Conservation (phyloP, 2,329 filamentous ascomycete species). For the Samsoniella hepiali region DNA sequence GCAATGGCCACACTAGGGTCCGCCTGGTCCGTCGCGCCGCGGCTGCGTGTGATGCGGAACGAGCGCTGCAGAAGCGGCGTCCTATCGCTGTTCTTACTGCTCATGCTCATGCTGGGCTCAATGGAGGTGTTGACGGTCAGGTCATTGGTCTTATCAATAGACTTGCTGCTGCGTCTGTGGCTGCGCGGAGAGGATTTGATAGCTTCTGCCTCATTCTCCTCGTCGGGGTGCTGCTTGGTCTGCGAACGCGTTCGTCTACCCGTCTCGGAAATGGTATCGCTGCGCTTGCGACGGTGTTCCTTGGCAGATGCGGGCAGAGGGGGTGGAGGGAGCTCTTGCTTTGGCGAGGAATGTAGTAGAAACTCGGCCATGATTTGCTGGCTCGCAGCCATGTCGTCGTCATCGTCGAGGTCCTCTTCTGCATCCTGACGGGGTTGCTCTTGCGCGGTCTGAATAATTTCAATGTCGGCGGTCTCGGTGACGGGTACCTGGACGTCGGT, state of each 20-base stretch:
- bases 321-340: slow-evolving; percentile 1
- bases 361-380: slow-evolving; percentile 32
- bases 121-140: background rate
- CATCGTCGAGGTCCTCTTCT: slow-evolving; percentile 2
- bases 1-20: slow-evolving; percentile 29
- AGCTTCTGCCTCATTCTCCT: slow-evolving; percentile 32
- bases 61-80: slow-evolving; percentile 16
- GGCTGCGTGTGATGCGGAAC: slow-evolving; percentile 26
- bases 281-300: slow-evolving; percentile 13
- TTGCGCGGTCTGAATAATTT: slow-evolving; percentile 14
- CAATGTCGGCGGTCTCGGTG: slow-evolving; percentile 22
- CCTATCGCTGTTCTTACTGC: slow-evolving; percentile 8
- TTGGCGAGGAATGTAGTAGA: slow-evolving; percentile 26
- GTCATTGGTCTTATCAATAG: slow-evolving; percentile 7
- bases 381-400: slow-evolving; percentile 22
- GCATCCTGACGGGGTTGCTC: background rate
- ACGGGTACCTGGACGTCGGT: slow-evolving; percentile 22
- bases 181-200: background rate
- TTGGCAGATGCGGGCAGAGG: background rate
- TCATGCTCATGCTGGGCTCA: background rate
- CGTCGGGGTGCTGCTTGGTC: slow-evolving; percentile 19
- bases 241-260: slow-evolving; percentile 15
- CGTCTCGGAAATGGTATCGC: slow-evolving; percentile 12
- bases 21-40: slow-evolving; percentile 26
- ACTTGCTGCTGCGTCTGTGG: slow-evolving; percentile 9